Evolutionary conservation across 2,329 filamentous ascomycete species (phyloP), one percentile per base, ranked within the genome.

Genomic region (Aspergillus chevalieri): DNA sequence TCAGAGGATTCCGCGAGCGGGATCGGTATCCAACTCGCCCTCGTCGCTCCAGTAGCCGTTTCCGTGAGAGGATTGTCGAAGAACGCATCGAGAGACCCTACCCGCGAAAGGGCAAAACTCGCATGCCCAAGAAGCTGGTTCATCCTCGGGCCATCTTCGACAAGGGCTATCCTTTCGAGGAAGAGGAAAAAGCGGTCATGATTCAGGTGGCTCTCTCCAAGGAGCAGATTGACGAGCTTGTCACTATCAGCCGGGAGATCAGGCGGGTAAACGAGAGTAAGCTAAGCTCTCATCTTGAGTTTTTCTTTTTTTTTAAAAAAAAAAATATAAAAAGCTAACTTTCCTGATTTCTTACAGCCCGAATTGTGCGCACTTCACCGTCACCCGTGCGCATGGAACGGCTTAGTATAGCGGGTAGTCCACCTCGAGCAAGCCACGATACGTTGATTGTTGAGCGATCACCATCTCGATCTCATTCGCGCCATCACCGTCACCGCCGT

Each of bases 201-300:
- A 83, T 97, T 30, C 83, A 87, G 58, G 86, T 88, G 63, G 91
- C 92, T 8, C 78, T 97, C 4, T 87, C 89, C 14, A 91, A 94
- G 60, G 83, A 92, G 15, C 89, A 95, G 60, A 96, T 96, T 55
- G 90, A 96, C 59, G 87, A 94, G 61, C 78, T 96, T 42, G 86
- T 96, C 60, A 85, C 83, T 61, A 76, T 90, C 45, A 94, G 89
- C 68, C 87, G 90, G 61, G 83, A 86, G 28, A 64, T 70, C 48
- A 64, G 60, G 50, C 62, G 61, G 38, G 58, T 61, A 42, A 53
- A 59, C 12, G 65, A 69, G 57, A 62, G 67, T 69, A 53, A 52
- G 62, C 57, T 48, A 51, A 52, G 41, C 42, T 46, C 51, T 52
- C 48, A 44, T 54, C 46, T 49, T 17, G 6, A 21, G 8, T 10